Evolutionary conservation across 495 filamentous ascomycete genomes (phyloP).

Genomic region (Gamarada debralockiae): DNA sequence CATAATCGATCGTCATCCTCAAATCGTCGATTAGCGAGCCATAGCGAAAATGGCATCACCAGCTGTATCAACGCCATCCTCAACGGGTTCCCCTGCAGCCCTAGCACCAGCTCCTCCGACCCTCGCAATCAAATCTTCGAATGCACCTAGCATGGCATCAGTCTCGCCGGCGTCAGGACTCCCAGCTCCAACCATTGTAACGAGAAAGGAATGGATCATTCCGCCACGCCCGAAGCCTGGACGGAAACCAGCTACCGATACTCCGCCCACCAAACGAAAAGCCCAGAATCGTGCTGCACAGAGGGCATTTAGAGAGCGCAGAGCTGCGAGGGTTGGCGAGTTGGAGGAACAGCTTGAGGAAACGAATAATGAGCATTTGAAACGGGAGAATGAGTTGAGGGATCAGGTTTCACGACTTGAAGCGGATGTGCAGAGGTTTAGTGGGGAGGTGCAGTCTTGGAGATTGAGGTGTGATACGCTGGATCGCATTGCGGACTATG

Average conservation of each 20-base stretch:
- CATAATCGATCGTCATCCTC: not conserved
- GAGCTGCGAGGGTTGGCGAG: slow-evolving; percentile 80
- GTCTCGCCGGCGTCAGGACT: slow-evolving; percentile 13
- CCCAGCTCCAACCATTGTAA: slow-evolving; percentile 38
- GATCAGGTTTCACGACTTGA: slow-evolving; percentile 39
- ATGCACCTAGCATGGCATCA: slow-evolving; percentile 13
- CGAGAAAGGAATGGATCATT: slow-evolving; percentile 82
- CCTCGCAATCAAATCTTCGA: slow-evolving; percentile 22
- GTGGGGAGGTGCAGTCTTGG: slow-evolving; percentile 25
- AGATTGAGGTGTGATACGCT: slow-evolving; percentile 23
- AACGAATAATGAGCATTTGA: slow-evolving; percentile 44
- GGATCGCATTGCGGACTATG: slow-evolving; percentile 26
- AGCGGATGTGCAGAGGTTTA: slow-evolving; percentile 39
- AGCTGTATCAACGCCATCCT: slow-evolving; percentile 24
- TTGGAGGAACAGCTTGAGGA: slow-evolving; percentile 80
- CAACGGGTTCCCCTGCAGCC: slow-evolving; percentile 23
- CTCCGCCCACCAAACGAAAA: slow-evolving; percentile 86
- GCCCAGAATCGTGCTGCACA: slow-evolving; percentile 93
- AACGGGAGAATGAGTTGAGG: slow-evolving; percentile 39
- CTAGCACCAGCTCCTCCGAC: slow-evolving; percentile 22
- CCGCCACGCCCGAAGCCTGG: slow-evolving; percentile 90
- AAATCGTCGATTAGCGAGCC: not conserved
- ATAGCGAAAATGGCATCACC: slow-evolving; percentile 27
- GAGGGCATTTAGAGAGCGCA: slow-evolving; percentile 81
- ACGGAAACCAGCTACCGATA: slow-evolving; percentile 86